Evolutionary conservation across 2,329 filamentous ascomycete species (phyloP), one percentile per base, ranked within the genome.

Genomic region (Sporothrix protearum): DNA sequence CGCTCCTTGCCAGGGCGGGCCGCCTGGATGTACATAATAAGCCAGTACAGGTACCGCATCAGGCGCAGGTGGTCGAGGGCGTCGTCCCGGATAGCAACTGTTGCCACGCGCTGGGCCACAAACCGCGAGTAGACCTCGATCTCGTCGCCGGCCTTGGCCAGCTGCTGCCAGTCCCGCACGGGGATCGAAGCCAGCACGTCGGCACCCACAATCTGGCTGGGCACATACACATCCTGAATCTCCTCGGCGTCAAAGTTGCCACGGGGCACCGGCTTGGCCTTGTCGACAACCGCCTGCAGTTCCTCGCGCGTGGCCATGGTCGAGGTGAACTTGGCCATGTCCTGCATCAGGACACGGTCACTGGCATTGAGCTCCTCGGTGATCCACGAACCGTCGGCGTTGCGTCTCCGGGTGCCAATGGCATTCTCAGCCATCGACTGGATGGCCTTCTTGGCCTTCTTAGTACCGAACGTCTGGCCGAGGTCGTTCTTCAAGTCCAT

Each of bases 361-460:
- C 86, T 84, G 47, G 85, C 81, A n/a, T 42, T 51, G 69, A 75
- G 53, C 36, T 68, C 42, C 66, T 68, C 70, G 3, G 70, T 47
- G 16, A 72, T 57, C 59, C 61, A 75, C 71, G 87, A 84, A 49
- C 85, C 81, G 73, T 87, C 86, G 47, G 80, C 78, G 77, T 79
- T 78, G 55, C 83, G 80, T 55, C 81, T 81, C 75, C 74, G 73
- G 10, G 39, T 71, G 36, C 73, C 71, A 47, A 95, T 93, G 22
- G 91, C 91, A 77, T 94, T 94, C 76, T 92, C 85, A 2, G 89
- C 88, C 74, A 87, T 85, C 71, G 89, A 87, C 36, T 86, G 84
- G 75, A 96, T 88, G 0, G 88, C 91, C 82, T 94, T 95, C 84
- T 90, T 91, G 28, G 92, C 91, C 81, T 94, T 95, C 83, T 92